These are phyloP conservation scores for Penicillium sp. DNA, from an alignment of 2,329 filamentous ascomycete species.

Conservation along the genomic window DNA sequence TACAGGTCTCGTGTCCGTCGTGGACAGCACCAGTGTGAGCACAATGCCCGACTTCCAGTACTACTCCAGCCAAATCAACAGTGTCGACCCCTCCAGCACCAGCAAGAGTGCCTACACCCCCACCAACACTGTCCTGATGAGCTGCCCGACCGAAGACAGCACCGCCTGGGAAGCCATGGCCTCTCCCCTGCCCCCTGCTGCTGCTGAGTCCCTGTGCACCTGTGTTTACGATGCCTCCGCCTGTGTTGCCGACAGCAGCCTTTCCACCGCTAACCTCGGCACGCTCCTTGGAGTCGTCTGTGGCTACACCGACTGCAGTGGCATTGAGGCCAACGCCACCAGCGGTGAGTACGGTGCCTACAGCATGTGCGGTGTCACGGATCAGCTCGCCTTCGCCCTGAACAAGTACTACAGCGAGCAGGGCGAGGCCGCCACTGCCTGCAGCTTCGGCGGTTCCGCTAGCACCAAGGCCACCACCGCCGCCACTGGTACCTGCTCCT, in stretches of 20 bases:
- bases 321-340: slow-evolving; percentile 40
- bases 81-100: slow-evolving; percentile 64
- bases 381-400: slow-evolving; percentile 46
- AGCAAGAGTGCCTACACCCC: slow-evolving; percentile 67
- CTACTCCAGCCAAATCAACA: slow-evolving; percentile 67
- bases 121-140: slow-evolving; percentile 62
- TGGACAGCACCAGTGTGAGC: slow-evolving; percentile 63
- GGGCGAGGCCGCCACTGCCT: slow-evolving; percentile 38
- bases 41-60: slow-evolving; percentile 72
- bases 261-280: slow-evolving; percentile 22
- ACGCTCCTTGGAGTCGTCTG: slow-evolving; percentile 62
- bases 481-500: slow-evolving; percentile 38
- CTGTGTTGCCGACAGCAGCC: slow-evolving; percentile 61
- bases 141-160: slow-evolving; percentile 65
- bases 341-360: slow-evolving; percentile 48
- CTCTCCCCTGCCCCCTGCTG: slow-evolving; percentile 71
- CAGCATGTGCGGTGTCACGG: slow-evolving; percentile 44
- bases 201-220: slow-evolving; percentile 71
- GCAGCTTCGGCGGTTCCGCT: slow-evolving; percentile 45
- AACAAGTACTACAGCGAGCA: slow-evolving; percentile 47
- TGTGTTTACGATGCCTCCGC: slow-evolving; percentile 76
- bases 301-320: slow-evolving; percentile 41
- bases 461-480: slow-evolving; percentile 35
- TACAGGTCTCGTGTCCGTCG: slow-evolving; percentile 51
- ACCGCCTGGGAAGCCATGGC: slow-evolving; percentile 65